Base-by-base conservation (phyloP, 306 rosid genomes). In the Alnus rubra region DNA sequence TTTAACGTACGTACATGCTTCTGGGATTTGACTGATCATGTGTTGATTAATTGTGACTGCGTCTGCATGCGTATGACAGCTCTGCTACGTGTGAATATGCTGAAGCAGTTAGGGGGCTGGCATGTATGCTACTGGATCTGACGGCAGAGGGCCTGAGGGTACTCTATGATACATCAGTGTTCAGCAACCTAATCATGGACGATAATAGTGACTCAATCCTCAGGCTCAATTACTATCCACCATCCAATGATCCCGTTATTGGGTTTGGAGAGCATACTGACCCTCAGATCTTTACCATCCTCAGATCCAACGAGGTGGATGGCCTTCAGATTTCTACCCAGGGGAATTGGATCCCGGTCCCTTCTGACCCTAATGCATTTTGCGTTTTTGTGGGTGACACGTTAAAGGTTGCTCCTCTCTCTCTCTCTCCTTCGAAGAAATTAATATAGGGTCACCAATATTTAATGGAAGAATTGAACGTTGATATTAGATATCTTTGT, bases 241-340 rank as follows among this genome's bases (percentile, higher is more conserved):
- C 82, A 7, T 59, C 82, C 47, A 53, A 31, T 74, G 70, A 31
- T 47, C 12, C 28, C 58, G 2, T 4, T 71, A 83, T 89, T 58
- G 96, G 92, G 1, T 86, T 91, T 67, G 94, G 94, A 9, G 97
- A 85, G 88, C 98, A 93, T 82, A 84, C 92, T 77, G 98, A 93
- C 90, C 98, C 98, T 84, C 98, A 93, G 89, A 89, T 93, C 81
- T 19, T 91, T 68, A 91, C 97, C 52, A 75, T 93, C 3, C 82
- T 93, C 7, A 75, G 89, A 91, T 93, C 98, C 77, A 91, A 91
- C 87, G 93, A 93, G n/a, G 98, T 89, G 10, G 47, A 54, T 45
- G 97, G 98, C 79, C 28, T 23, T 23, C 28, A 23, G 28, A 23
- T 23, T 23, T 23, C 28, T 23, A 23, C 28, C 28, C 28, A 23